Evolutionary conservation across 2,329 filamentous ascomycete species (phyloP).

Genomic region (Apiospora pterosperma): DNA sequence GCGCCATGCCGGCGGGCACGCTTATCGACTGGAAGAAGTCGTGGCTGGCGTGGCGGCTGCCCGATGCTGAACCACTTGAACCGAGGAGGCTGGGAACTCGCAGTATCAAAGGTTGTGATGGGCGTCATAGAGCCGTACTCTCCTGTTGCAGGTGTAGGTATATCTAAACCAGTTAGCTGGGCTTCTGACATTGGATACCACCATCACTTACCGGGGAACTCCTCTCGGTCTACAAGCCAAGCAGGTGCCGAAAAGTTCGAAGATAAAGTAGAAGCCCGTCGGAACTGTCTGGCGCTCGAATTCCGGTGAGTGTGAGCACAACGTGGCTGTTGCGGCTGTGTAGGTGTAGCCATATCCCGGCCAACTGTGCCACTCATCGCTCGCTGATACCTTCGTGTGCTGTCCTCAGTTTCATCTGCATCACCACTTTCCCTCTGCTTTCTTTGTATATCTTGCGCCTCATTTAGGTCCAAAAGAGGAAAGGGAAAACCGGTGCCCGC

Average conservation of each 20-base stretch:
- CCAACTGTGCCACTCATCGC: conserved; percentile 11
- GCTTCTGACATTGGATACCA: background rate
- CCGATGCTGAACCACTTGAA: background rate
- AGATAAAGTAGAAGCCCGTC: conserved; percentile 9
- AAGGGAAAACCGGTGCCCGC: conserved; percentile 22
- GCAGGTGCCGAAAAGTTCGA: conserved; percentile 10
- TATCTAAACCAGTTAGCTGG: background rate
- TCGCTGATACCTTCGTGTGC: conserved; percentile 11
- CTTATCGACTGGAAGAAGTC: background rate
- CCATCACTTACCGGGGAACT: background rate
- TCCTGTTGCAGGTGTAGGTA: background rate
- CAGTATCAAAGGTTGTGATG: background rate
- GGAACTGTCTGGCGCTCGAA: background rate
- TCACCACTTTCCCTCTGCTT: conserved; percentile 20
- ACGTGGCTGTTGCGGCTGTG: conserved; percentile 9
- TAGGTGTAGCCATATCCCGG: background rate
- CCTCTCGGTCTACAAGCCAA: background rate
- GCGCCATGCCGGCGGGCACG: background rate
- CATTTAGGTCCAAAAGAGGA: conserved; percentile 21
- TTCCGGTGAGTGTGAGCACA: conserved; percentile 6
- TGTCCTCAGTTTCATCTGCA: conserved; percentile 20
- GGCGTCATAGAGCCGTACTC: background rate
- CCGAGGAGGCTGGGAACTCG: background rate
- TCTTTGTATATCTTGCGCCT: conserved; percentile 20
- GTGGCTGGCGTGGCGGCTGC: background rate